These are phyloP conservation scores for Epichloe festucae DNA, from an alignment of 2,329 filamentous ascomycete species.

Conservation along the genomic window DNA sequence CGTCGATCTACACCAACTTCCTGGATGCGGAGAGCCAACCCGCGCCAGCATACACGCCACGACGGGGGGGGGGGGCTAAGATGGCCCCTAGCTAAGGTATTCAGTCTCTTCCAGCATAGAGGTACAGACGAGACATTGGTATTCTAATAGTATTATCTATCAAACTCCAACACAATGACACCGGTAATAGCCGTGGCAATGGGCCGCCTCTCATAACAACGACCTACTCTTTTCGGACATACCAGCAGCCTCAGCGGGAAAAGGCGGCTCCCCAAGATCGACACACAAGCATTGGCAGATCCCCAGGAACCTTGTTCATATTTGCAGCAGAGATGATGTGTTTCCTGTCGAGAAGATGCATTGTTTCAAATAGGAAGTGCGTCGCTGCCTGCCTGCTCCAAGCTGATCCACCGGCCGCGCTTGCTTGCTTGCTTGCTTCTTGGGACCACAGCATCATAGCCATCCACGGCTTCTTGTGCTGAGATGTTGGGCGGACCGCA, in stretches of 20 bases:
- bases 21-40: background rate
- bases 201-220: slow-evolving; percentile 6
- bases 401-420: background rate
- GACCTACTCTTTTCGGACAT: slow-evolving; percentile 1
- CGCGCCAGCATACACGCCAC: background rate
- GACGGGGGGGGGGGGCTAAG: background rate
- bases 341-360: background rate
- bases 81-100: background rate
- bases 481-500: background rate
- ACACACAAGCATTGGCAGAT: background rate
- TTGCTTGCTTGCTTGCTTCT: too few relatives aligned
- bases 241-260: background rate
- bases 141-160: background rate
- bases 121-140: background rate
- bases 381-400: background rate
- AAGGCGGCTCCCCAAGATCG: background rate
- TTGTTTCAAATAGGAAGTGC: background rate
- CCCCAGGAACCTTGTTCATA: background rate
- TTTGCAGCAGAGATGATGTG: background rate
- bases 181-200: slow-evolving; percentile 8
- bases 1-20: background rate
- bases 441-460: background rate
- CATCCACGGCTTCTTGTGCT: background rate
- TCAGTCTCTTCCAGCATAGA: background rate
- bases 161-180: background rate